A percentile compares a stretch with the other conserved stretches of the same genome.
These are phyloP conservation scores for Agaricus bisporus DNA, from an alignment of 768 basidiomycete species.

Conservation along the genomic window DNA sequence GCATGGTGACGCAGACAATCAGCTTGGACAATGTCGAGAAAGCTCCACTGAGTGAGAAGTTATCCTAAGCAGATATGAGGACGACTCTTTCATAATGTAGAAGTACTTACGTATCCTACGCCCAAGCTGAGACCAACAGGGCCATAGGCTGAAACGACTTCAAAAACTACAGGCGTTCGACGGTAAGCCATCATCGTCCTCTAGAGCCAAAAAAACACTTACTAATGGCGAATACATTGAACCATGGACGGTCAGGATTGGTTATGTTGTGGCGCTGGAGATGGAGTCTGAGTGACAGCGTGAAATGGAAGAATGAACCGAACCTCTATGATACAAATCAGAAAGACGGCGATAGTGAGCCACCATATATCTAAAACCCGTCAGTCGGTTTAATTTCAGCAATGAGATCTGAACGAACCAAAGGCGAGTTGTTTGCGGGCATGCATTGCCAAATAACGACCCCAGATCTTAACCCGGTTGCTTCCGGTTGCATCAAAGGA, in stretches of 20 bases:
- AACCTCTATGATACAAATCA: conserved; percentile 76
- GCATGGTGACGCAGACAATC: conserved; percentile 69
- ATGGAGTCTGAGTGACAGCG: too few relatives aligned
- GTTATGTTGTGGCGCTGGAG: too few relatives aligned
- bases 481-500: too few relatives aligned
- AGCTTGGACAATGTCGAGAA: conserved; percentile 65
- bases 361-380: conserved; percentile 64
- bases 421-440: conserved; percentile 55
- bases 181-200: too few relatives aligned
- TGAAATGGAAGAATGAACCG: conserved; percentile 20
- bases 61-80: conserved; percentile 29
- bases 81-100: not conserved
- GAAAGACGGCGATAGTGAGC: conserved; percentile 68
- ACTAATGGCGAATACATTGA: too few relatives aligned
- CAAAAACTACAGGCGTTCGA: conserved; percentile 47
- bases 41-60: conserved; percentile 58
- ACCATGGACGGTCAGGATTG: too few relatives aligned
- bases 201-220: too few relatives aligned
- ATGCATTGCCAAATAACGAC: conserved; percentile 49
- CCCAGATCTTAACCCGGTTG: conserved; percentile 10
- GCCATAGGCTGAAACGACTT: conserved; percentile 62
- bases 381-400: too few relatives aligned
- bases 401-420: conserved; percentile 25
- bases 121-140: conserved; percentile 70
- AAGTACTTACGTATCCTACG: conserved; percentile 29